phyloP scores from a whole-genome alignment of 441 rosid species.

The Populus tomentosa region DNA sequence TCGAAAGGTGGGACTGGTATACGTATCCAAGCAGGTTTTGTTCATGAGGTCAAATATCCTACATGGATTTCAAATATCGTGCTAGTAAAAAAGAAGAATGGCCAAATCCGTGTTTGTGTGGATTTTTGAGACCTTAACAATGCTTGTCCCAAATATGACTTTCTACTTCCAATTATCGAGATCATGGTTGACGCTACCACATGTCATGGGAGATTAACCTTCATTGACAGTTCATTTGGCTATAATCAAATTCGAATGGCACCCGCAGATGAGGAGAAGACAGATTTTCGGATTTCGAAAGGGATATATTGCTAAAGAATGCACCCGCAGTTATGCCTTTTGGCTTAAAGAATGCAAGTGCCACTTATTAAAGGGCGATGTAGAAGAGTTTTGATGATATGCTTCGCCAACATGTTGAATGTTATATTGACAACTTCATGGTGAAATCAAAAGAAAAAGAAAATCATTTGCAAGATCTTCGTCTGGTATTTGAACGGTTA shows the following conservation, averaged over 20 bases:
- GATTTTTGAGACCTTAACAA: neutral
- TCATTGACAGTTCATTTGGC: no score
- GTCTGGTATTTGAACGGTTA: no score
- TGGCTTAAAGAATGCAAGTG: neutral
- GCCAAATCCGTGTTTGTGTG: neutral
- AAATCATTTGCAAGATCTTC: no score
- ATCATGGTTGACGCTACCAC: no score
- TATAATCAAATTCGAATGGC: neutral
- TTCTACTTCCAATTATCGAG: neutral
- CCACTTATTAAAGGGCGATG: neutral
- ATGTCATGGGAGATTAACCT: no score
- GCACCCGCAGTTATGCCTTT: neutral
- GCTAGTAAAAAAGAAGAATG: neutral
- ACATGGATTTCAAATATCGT: neutral
- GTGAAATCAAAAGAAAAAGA: no score
- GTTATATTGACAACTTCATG: no score
- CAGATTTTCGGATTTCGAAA: no score
- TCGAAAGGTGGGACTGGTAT: no score
- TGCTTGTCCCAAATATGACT: neutral
- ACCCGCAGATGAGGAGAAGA: neutral
- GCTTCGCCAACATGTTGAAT: no score
- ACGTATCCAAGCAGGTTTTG: neutral
- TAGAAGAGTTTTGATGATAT: no score
- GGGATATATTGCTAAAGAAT: no score
- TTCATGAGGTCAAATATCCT: neutral